Conservation (phyloP, 805 yeast genomes). For the Candida hungchunana region DNA sequence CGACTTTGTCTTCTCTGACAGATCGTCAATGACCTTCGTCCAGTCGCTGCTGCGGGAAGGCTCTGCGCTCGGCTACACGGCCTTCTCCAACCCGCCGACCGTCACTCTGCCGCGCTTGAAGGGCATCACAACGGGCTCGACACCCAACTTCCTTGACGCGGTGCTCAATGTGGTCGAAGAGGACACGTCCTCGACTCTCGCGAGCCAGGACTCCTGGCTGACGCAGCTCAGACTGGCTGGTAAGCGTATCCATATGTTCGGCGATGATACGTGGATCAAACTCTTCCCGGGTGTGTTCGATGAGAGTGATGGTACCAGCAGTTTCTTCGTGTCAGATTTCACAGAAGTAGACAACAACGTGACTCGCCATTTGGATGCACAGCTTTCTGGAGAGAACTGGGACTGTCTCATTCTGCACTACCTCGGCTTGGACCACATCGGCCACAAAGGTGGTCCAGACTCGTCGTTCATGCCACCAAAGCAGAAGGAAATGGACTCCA, state of each 20-base stretch:
- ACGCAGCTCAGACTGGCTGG: conserved; percentile 47
- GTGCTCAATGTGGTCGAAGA: conserved; percentile 91
- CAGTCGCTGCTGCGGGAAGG: conserved; percentile 65
- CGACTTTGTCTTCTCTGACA: conserved; percentile 71
- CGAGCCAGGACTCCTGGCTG: conserved; percentile 84
- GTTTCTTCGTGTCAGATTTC: conserved; percentile 93
- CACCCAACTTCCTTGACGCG: conserved; percentile 93
- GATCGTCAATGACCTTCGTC: conserved; percentile 61
- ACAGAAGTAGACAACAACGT: conserved; percentile 93
- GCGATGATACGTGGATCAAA: conserved; percentile 97
- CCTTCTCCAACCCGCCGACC: conserved; percentile 91
- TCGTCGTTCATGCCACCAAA: conserved; percentile 78
- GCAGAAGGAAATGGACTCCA: conserved; percentile 79
- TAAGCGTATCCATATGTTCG: conserved; percentile 70
- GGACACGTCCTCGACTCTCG: conserved; percentile 62
- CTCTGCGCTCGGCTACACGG: conserved; percentile 82
- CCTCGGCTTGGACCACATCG: conserved; percentile 93
- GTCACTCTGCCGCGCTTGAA: conserved; percentile 92
- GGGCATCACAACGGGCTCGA: conserved; percentile 91
- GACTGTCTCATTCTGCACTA: conserved; percentile 86
- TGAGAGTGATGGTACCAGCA: conserved; percentile 78
- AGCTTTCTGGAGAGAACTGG: conserved; percentile 57
- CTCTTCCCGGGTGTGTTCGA: conserved; percentile 72
- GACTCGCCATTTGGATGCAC: conserved; percentile 73
- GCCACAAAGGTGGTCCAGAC: conserved; percentile 92